Evolutionary conservation across 2,329 filamentous ascomycete genomes (phyloP), one percentile per base, ranked within the genome.

Genomic region (Aspergillus sergii): DNA sequence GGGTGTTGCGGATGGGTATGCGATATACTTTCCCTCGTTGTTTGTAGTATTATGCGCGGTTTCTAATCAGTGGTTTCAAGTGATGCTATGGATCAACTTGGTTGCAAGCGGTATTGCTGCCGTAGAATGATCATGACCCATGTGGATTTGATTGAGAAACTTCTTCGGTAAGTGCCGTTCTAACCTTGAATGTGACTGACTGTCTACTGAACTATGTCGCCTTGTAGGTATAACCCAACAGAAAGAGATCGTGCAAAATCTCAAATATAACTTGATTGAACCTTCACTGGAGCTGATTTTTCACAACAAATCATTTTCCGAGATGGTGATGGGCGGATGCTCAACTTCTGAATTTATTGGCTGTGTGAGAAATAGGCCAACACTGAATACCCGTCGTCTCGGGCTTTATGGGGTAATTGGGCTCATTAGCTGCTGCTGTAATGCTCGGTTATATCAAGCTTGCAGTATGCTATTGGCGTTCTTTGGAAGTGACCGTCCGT

Each of bases 81-180:
- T 75, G 93, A 97, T 78, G 95, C 94, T 48, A 96, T 99, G 91
- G 94, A 98, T 80, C 87, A 93, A 76, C 89, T 99, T 59, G 93
- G 93, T 61, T 91, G 96, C 75, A 94, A 93, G 81, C 89, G 95
- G 72, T 99, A 99, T 84, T 99, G 95, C 87, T 99, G 95, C 84
- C 92, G 95, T 72, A 91, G 95, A 75, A 99, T 99, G 95, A 89
- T 99, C 80, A 97, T 99, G 91, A 99, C 95, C 64, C 95, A 99
- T 81, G 95, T 99, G 73, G 95, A 99, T 79, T 85, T 99, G 66
- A 97, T 99, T 72, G 95, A 99, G 85, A 99, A 99, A 83, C 88
- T 99, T 57, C 88, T 99, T 69, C 92, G 94, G 92, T 96, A 89
- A 71, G 87, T 72, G 41, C 48, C 21, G 36, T 54, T 21, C 14